Conservation (phyloP, 257 asterid species). For the Sherardia arvensis region DNA sequence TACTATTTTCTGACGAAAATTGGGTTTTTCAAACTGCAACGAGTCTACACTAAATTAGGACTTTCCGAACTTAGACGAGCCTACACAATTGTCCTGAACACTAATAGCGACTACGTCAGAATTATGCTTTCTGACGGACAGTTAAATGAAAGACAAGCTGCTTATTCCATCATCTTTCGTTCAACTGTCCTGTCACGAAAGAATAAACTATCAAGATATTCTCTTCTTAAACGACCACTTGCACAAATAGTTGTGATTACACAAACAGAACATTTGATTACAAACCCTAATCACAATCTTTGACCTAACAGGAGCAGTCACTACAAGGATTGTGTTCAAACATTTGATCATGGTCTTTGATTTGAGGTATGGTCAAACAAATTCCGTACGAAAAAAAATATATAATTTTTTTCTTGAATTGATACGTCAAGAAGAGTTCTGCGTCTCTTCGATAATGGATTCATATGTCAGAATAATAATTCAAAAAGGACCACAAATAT, state of each 20-base stretch:
- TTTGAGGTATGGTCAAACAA: slow-evolving; percentile 2
- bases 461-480: neutral
- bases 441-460: neutral
- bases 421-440: neutral
- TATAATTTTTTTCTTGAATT: neutral
- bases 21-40: too few species aligned
- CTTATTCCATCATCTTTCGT: too few species aligned
- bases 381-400: neutral
- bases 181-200: too few species aligned
- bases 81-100: too few species aligned
- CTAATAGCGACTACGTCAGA: too few species aligned
- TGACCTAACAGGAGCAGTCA: neutral
- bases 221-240: too few species aligned
- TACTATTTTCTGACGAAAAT: too few species aligned
- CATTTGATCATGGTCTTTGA: neutral
- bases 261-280: neutral
- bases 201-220: too few species aligned
- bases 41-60: too few species aligned
- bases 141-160: too few species aligned
- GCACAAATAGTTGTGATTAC: neutral
- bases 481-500: neutral
- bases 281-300: neutral
- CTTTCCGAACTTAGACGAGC: too few species aligned
- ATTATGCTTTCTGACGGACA: too few species aligned
- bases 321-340: neutral